Evolutionary conservation across 2,329 filamentous ascomycete species (phyloP).

Genomic region (Zasmidium cellare): DNA sequence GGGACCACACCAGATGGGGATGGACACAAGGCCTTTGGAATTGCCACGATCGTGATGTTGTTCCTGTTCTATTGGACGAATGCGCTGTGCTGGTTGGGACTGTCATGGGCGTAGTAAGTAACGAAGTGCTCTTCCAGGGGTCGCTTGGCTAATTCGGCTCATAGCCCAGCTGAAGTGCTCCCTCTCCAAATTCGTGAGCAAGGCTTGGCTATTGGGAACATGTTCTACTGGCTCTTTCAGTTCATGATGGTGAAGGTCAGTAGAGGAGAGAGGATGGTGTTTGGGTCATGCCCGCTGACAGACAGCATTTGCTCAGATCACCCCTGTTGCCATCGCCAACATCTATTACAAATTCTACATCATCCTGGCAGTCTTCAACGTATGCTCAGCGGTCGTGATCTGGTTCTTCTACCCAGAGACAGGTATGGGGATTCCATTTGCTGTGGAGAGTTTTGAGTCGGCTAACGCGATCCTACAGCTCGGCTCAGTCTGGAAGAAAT

Average conservation of each 20-base stretch:
- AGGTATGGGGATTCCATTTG: too few relatives aligned
- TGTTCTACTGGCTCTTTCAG: constrained; percentile 16
- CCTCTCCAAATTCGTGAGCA: constrained; percentile 11
- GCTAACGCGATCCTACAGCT: too few relatives aligned
- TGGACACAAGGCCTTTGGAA: constrained; percentile 4
- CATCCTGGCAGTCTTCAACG: constrained; percentile 14
- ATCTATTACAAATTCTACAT: constrained; percentile 36
- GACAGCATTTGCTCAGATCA: too few relatives aligned
- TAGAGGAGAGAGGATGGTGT: too few relatives aligned
- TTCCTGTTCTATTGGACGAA: constrained; percentile 10
- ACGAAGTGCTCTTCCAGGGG: too few relatives aligned
- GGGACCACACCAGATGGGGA: constrained; percentile 1
- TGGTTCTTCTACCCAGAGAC: constrained; percentile 48
- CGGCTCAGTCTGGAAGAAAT: too few relatives aligned
- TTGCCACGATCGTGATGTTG: constrained; percentile 9
- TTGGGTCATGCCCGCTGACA: too few relatives aligned
- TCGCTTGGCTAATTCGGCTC: too few relatives aligned
- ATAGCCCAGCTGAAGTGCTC: constrained; percentile 11
- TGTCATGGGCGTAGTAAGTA: constrained; percentile 15
- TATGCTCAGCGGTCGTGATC: constrained; percentile 4
- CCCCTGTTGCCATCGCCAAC: constrained; percentile 40
- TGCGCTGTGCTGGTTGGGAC: constrained; percentile 11
- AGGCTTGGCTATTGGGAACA: constrained; percentile 10
- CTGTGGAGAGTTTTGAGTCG: too few relatives aligned
- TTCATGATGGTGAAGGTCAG: constrained; percentile 19